These are phyloP conservation scores for Exophiala sp. DNA, from an alignment of 2,329 filamentous ascomycete species.

Conservation along the genomic window DNA sequence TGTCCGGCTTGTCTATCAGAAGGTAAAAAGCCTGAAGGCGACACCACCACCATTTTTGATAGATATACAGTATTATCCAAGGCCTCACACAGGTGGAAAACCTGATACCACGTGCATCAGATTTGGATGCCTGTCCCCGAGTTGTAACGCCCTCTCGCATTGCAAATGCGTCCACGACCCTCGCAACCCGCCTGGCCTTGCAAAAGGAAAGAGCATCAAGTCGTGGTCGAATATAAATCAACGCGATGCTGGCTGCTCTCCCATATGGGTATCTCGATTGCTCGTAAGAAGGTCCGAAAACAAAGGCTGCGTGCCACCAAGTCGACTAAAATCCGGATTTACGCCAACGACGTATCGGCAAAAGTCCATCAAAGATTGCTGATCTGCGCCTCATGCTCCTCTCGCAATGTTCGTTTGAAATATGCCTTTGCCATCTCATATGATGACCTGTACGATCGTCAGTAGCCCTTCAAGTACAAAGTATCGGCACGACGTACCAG, in stretches of 20 bases:
- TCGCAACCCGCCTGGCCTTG: background rate
- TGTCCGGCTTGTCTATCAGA: constrained; percentile 16
- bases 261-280: constrained; percentile 16
- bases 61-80: constrained; percentile 24
- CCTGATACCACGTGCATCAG: constrained; percentile 5
- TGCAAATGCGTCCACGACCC: constrained; percentile 5
- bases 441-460: constrained; percentile 49
- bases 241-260: background rate
- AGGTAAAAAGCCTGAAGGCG: constrained; percentile 7
- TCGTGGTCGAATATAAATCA: constrained; percentile 6
- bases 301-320: background rate
- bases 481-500: constrained; percentile 61
- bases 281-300: constrained; percentile 1
- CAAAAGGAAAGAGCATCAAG: constrained; percentile 5
- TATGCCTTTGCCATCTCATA: constrained; percentile 68
- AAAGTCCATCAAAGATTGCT: constrained; percentile 18
- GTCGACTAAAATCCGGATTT: background rate
- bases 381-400: constrained; percentile 20
- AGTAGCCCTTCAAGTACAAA: background rate
- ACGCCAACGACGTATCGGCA: background rate
- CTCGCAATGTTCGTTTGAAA: constrained; percentile 49
- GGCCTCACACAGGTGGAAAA: background rate
- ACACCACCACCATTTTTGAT: constrained; percentile 13
- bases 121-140: background rate
- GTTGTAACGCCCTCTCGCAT: constrained; percentile 15